Evolutionary conservation across 768 basidiomycete species (phyloP).

Genomic region (Boletus tomentosulus): DNA sequence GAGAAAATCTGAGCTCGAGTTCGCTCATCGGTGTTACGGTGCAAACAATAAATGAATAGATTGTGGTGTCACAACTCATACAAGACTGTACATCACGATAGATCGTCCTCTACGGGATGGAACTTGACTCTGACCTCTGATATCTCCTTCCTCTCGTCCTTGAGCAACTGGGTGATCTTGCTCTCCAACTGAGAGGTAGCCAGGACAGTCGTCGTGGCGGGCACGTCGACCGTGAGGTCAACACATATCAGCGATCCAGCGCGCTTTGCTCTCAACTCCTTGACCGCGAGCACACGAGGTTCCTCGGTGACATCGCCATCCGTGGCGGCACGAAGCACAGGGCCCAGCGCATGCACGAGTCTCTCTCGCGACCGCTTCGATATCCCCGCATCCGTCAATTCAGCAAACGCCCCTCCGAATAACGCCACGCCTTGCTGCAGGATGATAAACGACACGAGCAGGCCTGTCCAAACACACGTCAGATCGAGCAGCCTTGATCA

Average conservation of each 20-base stretch:
- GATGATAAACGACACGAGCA: constrained; percentile 89
- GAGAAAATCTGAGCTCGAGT: constrained; percentile 49
- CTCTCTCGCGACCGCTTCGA: constrained; percentile 48
- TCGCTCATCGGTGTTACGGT: constrained; percentile 16
- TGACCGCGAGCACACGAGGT: constrained; percentile 41
- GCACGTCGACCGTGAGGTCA: constrained; percentile 75
- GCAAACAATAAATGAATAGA: neutral
- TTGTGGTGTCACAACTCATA: neutral
- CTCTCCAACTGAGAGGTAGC: constrained; percentile 60
- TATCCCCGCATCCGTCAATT: constrained; percentile 82
- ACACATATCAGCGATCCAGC: constrained; percentile 81
- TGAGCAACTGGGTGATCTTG: constrained; percentile 53
- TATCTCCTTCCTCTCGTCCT: constrained; percentile 57
- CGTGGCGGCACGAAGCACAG: constrained; percentile 38
- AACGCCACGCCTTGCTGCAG: constrained; percentile 71
- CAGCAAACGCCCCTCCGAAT: constrained; percentile 65
- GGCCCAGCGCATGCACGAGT: constrained; percentile 55
- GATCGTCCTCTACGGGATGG: constrained; percentile 34
- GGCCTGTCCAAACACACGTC: constrained; percentile 41
- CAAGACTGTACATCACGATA: constrained; percentile 1
- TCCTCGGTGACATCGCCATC: constrained; percentile 13
- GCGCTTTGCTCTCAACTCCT: constrained; percentile 65
- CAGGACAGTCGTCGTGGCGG: constrained; percentile 50
- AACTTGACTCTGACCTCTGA: constrained; percentile 71
- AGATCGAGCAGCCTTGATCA: neutral